A percentile compares a stretch with the other conserved stretches of the same genome.
These are phyloP conservation scores for Perkinsela sp. DNA, from an alignment of 208 protist genomes.

Conservation along the genomic window DNA sequence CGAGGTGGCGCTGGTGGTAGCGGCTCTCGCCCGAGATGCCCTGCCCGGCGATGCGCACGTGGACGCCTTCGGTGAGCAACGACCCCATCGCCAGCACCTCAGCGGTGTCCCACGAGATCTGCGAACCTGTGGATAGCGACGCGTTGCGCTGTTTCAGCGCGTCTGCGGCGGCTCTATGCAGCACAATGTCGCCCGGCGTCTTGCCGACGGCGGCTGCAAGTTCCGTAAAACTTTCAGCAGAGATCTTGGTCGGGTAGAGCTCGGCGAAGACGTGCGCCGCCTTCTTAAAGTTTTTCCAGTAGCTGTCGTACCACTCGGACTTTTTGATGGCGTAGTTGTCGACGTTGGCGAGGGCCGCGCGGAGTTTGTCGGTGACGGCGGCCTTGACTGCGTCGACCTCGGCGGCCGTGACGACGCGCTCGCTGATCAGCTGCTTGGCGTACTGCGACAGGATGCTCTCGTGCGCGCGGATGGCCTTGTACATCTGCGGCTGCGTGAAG, in stretches of 20 bases:
- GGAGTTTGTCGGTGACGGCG: conserved; percentile 36
- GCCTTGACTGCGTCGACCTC: conserved; percentile 28
- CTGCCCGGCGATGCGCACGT: conserved; percentile 72
- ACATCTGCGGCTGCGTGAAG: conserved; percentile 90
- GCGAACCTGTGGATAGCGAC: conserved; percentile 21
- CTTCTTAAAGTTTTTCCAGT: background rate
- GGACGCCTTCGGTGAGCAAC: conserved; percentile 70
- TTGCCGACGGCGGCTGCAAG: conserved; percentile 4
- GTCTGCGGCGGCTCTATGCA: conserved; percentile 35
- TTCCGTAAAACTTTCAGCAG: background rate
- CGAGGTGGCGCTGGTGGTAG: conserved; percentile 83
- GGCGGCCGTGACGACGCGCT: conserved; percentile 30
- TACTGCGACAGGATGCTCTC: conserved; percentile 52
- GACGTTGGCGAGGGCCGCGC: conserved; percentile 12
- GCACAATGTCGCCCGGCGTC: conserved; percentile 34
- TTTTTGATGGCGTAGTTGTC: background rate
- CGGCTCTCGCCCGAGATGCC: conserved; percentile 84
- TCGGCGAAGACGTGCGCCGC: background rate
- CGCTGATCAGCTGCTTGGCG: conserved; percentile 27
- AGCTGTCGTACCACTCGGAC: background rate
- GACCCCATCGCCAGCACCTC: conserved; percentile 79
- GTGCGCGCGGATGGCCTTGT: conserved; percentile 57
- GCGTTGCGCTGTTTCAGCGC: conserved; percentile 44
- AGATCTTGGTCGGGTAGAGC: background rate
- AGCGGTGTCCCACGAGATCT: conserved; percentile 74